These are phyloP conservation scores for Phytopythium helicoides DNA, from an alignment of 352 stramenopile genomes.

Conservation along the genomic window DNA sequence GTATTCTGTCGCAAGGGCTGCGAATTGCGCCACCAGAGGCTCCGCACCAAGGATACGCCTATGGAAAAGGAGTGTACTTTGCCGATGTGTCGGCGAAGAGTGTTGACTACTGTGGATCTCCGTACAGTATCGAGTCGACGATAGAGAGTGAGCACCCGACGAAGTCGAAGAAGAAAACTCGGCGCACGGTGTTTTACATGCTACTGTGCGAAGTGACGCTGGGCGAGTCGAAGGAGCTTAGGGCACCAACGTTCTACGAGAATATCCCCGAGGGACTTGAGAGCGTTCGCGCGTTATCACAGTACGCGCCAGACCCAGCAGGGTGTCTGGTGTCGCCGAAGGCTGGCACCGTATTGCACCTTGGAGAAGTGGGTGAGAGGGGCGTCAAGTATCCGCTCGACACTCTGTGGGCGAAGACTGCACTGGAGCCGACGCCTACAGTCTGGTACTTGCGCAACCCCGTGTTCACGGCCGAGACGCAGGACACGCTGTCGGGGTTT, in stretches of 20 bases:
- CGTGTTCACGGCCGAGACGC: slow-evolving; percentile 27
- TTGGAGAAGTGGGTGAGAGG: slow-evolving; percentile 48
- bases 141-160: slow-evolving; percentile 21
- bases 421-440: slow-evolving; percentile 17
- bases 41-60: slow-evolving; percentile 76
- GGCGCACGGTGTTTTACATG: slow-evolving; percentile 61
- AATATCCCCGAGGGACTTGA: slow-evolving; percentile 46
- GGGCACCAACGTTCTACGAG: slow-evolving; percentile 22
- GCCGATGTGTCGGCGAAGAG: slow-evolving; percentile 79
- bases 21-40: slow-evolving; percentile 85
- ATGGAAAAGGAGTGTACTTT: slow-evolving; percentile 88
- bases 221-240: slow-evolving; percentile 38
- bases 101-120: slow-evolving; percentile 61
- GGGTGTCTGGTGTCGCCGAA: slow-evolving; percentile 51
- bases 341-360: slow-evolving; percentile 41
- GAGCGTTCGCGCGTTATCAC: slow-evolving; percentile 56
- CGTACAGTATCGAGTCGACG: slow-evolving; percentile 44
- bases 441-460: slow-evolving; percentile 38
- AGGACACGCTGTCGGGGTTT: slow-evolving; percentile 37
- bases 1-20: slow-evolving; percentile 81
- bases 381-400: slow-evolving; percentile 38
- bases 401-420: slow-evolving; percentile 55
- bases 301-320: slow-evolving; percentile 48
- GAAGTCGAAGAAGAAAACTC: slow-evolving; percentile 21
- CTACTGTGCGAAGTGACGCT: slow-evolving; percentile 72